A percentile compares a stretch with the other conserved stretches of the same genome.
phyloP scores from a whole-genome alignment of 1,139 yeast species.

The Komagataea norvegica region DNA sequence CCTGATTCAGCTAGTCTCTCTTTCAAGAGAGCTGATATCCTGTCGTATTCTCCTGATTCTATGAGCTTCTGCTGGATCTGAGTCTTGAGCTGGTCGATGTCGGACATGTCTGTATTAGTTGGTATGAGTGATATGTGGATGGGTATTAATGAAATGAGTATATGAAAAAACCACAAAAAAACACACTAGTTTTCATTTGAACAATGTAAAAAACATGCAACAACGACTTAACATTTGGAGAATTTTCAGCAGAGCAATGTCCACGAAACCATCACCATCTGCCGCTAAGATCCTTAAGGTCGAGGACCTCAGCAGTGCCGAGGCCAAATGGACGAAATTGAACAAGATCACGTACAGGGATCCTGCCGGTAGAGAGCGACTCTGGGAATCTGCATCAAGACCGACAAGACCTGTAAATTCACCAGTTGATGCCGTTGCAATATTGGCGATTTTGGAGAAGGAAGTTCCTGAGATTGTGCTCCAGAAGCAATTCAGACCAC shows the following conservation, averaged over 20 bases:
- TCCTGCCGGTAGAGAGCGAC: constrained; percentile 54
- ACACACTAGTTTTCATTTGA: no score
- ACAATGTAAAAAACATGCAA: no score
- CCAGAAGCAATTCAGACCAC: constrained; percentile 90
- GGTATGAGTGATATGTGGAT: no score
- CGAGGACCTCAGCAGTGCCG: constrained; percentile 32
- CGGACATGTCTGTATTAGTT: constrained; percentile 5
- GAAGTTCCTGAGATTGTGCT: constrained; percentile 51
- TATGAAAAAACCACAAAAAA: no score
- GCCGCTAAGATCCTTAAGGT: constrained; percentile 34
- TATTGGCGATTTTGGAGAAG: constrained; percentile 62
- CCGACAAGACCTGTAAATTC: constrained; percentile 67
- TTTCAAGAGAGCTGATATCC: constrained; percentile 55
- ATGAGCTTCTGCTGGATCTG: constrained; percentile 68
- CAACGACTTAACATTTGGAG: neutral
- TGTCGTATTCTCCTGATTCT: constrained; percentile 67
- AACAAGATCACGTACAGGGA: constrained; percentile 63
- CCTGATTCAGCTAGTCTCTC: constrained; percentile 70
- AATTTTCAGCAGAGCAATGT: constrained; percentile 20
- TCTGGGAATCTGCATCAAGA: constrained; percentile 91
- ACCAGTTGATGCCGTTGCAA: constrained; percentile 84
- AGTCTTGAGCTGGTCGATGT: constrained; percentile 44
- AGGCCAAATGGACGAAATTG: constrained; percentile 58
- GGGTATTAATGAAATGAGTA: no score
- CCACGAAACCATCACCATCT: constrained; percentile 31